Percentiles rank a stretch among this genome's conserved stretches.
Conservation (phyloP, 768 basidiomycete genomes). For the Leccinum subgranulosum region DNA sequence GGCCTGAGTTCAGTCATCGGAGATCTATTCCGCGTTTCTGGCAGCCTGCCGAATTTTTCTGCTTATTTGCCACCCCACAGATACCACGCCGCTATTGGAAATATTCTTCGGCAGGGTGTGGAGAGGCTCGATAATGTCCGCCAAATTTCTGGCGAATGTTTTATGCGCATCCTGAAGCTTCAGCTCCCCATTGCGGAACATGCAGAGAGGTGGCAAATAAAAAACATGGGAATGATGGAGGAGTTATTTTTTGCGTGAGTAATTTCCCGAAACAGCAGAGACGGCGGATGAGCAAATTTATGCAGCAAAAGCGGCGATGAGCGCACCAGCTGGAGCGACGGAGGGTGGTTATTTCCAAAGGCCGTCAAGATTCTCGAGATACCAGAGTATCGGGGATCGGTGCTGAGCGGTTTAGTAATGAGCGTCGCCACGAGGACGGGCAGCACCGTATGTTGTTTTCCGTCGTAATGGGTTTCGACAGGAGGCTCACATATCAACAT, state of each 20-base stretch:
- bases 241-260: slow-evolving; percentile 54
- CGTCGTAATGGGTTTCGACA: slow-evolving; percentile 3
- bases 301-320: slow-evolving; percentile 33
- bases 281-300: slow-evolving; percentile 2
- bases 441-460: slow-evolving; percentile 61
- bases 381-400: slow-evolving; percentile 52
- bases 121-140: slow-evolving; percentile 92
- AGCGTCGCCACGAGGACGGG: slow-evolving; percentile 84
- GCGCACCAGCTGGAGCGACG: slow-evolving; percentile 60
- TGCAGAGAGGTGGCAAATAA: slow-evolving; percentile 50
- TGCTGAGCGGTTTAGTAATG: slow-evolving; percentile 71
- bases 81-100: slow-evolving; percentile 57
- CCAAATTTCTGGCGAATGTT: slow-evolving; percentile 67
- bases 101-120: slow-evolving; percentile 83
- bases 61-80: slow-evolving; percentile 57
- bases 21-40: slow-evolving; percentile 47
- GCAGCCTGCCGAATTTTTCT: slow-evolving; percentile 43
- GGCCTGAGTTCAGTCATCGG: slow-evolving; percentile 56
- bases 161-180: slow-evolving; percentile 49
- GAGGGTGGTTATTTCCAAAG: slow-evolving; percentile 70
- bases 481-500: slow-evolving; percentile 16
- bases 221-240: slow-evolving; percentile 43
- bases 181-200: slow-evolving; percentile 41
- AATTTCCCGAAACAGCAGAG: background rate
- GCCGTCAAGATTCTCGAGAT: slow-evolving; percentile 66